Conservation (phyloP, 225 moss, liverwort and hornwort genomes). For the Sphagnum tenellum region DNA sequence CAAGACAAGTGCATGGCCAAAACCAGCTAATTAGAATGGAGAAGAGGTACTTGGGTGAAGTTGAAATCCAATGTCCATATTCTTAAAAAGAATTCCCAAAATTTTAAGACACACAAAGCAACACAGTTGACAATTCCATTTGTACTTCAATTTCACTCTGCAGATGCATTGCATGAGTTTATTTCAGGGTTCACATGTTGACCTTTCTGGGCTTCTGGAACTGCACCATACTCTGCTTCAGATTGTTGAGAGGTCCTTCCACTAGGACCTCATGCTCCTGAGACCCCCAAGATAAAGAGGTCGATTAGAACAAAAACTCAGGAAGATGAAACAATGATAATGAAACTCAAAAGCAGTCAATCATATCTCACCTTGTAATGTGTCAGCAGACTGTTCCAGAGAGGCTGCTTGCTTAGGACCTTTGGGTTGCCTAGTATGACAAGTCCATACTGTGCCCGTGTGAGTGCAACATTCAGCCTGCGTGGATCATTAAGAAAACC, state of each 20-base stretch:
- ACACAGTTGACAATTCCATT: constrained; percentile 24
- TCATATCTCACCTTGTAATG: constrained; percentile 39
- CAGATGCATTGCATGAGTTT: no score
- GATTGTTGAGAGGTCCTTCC: constrained; percentile 58
- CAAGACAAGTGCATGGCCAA: no score
- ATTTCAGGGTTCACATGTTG: no score
- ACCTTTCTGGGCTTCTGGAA: constrained; percentile 66
- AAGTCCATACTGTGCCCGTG: constrained; percentile 48
- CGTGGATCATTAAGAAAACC: constrained; percentile 64
- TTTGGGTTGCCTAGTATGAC: constrained; percentile 58
- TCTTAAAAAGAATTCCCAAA: no score
- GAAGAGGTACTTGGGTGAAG: no score
- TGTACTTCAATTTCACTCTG: constrained; percentile 22
- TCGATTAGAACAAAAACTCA: neutral
- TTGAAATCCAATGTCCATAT: no score
- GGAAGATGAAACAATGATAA: neutral
- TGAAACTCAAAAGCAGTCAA: neutral
- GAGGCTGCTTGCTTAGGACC: constrained; percentile 55
- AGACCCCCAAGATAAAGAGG: neutral
- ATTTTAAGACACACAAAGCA: no score
- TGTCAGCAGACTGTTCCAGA: constrained; percentile 58
- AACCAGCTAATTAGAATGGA: no score
- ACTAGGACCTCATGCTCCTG: constrained; percentile 63
- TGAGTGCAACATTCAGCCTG: constrained; percentile 51
- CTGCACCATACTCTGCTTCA: constrained; percentile 73